These are phyloP conservation scores for Alternaria alternata DNA, from an alignment of 2,329 filamentous ascomycete genomes.

Conservation along the genomic window DNA sequence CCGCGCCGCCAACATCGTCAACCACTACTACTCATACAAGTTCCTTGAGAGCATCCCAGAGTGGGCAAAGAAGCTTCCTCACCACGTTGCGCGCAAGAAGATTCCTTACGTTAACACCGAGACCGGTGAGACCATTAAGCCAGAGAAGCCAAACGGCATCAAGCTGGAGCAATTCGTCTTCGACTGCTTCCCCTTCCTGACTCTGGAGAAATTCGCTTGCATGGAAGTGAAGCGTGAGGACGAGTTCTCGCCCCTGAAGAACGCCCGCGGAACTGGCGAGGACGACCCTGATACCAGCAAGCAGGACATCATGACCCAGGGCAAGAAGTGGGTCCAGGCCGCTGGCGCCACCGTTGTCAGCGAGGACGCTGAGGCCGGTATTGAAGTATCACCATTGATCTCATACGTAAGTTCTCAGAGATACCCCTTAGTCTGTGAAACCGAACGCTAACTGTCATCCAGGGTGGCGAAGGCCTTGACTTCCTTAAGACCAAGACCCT, in stretches of 20 bases:
- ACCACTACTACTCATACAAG: constrained; percentile 97
- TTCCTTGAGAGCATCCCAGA: constrained; percentile 91
- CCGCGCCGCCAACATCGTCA: constrained; percentile 98
- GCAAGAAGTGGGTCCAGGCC: constrained; percentile 81
- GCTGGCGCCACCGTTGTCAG: constrained; percentile 79
- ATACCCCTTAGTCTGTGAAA: not conserved
- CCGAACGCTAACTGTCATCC: constrained; percentile 5
- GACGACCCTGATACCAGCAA: constrained; percentile 95
- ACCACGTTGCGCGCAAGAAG: constrained; percentile 98
- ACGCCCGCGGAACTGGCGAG: constrained; percentile 80
- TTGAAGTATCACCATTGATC: constrained; percentile 91
- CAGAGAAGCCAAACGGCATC: constrained; percentile 94
- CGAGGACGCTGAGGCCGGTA: constrained; percentile 64
- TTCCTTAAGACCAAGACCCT: constrained; percentile 67
- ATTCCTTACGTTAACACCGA: constrained; percentile 84
- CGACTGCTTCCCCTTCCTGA: constrained; percentile 91
- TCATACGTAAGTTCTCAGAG: constrained; percentile 80
- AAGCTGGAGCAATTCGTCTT: constrained; percentile 99
- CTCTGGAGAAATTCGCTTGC: constrained; percentile 88
- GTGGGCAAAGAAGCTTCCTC: constrained; percentile 86
- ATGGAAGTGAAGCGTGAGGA: constrained; percentile 97
- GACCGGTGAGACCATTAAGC: constrained; percentile 83
- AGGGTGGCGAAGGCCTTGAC: constrained; percentile 70
- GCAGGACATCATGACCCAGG: constrained; percentile 87
- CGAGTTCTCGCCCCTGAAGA: constrained; percentile 98